Evolutionary conservation across 2,329 filamentous ascomycete genomes (phyloP), one percentile per base, ranked within the genome.

Genomic region (Teratosphaeria zuluensis): DNA sequence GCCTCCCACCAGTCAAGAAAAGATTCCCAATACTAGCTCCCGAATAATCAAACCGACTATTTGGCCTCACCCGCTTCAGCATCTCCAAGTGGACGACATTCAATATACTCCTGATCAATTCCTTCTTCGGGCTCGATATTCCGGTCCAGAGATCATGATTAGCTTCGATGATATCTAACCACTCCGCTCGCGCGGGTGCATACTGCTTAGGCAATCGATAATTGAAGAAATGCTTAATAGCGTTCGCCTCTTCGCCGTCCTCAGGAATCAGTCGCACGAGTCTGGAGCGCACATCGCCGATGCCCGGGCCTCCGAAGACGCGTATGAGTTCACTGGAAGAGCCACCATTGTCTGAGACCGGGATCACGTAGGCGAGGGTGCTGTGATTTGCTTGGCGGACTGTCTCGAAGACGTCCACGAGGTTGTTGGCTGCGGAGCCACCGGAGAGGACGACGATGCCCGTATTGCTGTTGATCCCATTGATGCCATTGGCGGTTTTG

Each of bases 311-410:
- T 14, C 92, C 94, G 75, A 97, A 94, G 38, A 97, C 91, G 38
- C 94, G 83, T 64, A 96, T 95, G 68, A 96, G 78, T 76, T 97
- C 92, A 52, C 90, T 95, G 2, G 91, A 95, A 66, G 89, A 95
- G 46, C 92, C 92, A 54, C 92, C 92, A 74, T 97, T 97, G 75
- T 97, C 92, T 64, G 89, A 94, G 71, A 96, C 96, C 38, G 92
- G 92, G 56, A 97, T 95, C 60, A 96, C 85, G 73, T 95, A 95
- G 74, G 84, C 90, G 51, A 95, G 76, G 2, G 81, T 77, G 68
- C 87, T 88, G 48, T 81, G 75, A 62, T 87, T 88, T 65, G 81
- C 85, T 62, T 85, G 74, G 31, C 77, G 73, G 4, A 84, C 74
- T 24, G 76, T 73, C 59, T 80, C 86, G 74, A 96, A 96, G 11